Evolutionary conservation across 2,329 filamentous ascomycete genomes (phyloP).

Genomic region (Colletotrichum tanaceti): DNA sequence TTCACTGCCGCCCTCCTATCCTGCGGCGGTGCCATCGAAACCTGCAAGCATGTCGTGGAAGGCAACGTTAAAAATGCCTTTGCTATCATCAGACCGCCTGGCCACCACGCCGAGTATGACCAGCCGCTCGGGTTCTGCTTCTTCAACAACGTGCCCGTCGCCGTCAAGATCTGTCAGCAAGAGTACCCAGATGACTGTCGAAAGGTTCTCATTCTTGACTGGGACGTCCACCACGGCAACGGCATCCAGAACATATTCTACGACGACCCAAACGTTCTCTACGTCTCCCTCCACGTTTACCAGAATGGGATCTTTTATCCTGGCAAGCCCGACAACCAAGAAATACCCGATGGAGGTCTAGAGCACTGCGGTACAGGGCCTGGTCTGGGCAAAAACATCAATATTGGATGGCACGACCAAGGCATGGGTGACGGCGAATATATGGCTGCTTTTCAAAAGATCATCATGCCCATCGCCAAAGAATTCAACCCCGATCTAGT

Average conservation of each 20-base stretch:
- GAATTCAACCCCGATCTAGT: slow-evolving; percentile 96
- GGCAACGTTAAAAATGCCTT: slow-evolving; percentile 93
- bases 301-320: slow-evolving; percentile 88
- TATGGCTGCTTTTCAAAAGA: slow-evolving; percentile 93
- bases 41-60: slow-evolving; percentile 87
- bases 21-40: slow-evolving; percentile 94
- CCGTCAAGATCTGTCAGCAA: slow-evolving; percentile 85
- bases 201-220: slow-evolving; percentile 93
- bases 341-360: slow-evolving; percentile 70
- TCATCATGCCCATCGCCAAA: slow-evolving; percentile 94
- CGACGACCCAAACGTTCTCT: slow-evolving; percentile 91
- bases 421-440: slow-evolving; percentile 98
- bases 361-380: slow-evolving; percentile 67
- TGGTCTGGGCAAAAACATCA: slow-evolving; percentile 72
- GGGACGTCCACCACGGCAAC: slow-evolving; percentile 87
- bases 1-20: slow-evolving; percentile 85
- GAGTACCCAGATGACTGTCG: slow-evolving; percentile 84
- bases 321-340: slow-evolving; percentile 67
- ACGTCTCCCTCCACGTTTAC: slow-evolving; percentile 94
- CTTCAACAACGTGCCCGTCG: slow-evolving; percentile 97
- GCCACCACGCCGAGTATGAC: slow-evolving; percentile 91
- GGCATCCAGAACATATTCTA: slow-evolving; percentile 98
- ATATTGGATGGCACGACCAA: slow-evolving; percentile 75
- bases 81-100: slow-evolving; percentile 92
- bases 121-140: slow-evolving; percentile 94